Conservation (phyloP, 331 rosid genomes). For the Dryas integrifolia region DNA sequence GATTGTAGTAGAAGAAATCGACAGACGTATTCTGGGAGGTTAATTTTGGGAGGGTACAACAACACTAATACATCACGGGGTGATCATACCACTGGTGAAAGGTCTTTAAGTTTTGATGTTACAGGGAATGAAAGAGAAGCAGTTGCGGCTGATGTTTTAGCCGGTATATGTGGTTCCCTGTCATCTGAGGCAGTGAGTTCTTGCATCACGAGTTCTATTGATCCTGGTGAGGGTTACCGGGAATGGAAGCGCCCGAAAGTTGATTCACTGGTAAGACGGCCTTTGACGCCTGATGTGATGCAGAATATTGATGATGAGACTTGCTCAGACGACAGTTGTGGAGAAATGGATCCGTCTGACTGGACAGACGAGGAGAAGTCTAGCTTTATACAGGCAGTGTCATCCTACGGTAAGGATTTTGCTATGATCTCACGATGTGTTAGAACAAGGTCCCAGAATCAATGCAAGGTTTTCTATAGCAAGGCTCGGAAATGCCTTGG, state of each 20-base stretch:
- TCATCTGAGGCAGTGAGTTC: conserved; percentile 87
- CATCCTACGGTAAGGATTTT: conserved; percentile 80
- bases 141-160: conserved; percentile 88
- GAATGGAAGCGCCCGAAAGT: conserved; percentile 51
- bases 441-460: conserved; percentile 67
- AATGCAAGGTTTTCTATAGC: conserved; percentile 91
- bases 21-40: conserved; percentile 39
- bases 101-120: conserved; percentile 50
- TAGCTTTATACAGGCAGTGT: conserved; percentile 74
- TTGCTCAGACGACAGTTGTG: conserved; percentile 94
- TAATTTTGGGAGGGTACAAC: conserved; percentile 46
- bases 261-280: conserved; percentile 37
- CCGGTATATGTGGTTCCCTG: conserved; percentile 80
- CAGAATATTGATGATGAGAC: conserved; percentile 63
- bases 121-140: conserved; percentile 72
- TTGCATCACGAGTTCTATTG: conserved; percentile 71
- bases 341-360: conserved; percentile 69
- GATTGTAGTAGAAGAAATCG: conserved; percentile 44
- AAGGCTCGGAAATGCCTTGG: conserved; percentile 91
- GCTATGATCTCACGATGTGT: conserved; percentile 60
- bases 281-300: conserved; percentile 40
- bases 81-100: conserved; percentile 36
- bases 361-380: conserved; percentile 95
- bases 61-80: conserved; percentile 38
- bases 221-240: conserved; percentile 50